These are phyloP conservation scores for Aspergillus sp. DNA, from an alignment of 2,329 filamentous ascomycete species.

Conservation along the genomic window DNA sequence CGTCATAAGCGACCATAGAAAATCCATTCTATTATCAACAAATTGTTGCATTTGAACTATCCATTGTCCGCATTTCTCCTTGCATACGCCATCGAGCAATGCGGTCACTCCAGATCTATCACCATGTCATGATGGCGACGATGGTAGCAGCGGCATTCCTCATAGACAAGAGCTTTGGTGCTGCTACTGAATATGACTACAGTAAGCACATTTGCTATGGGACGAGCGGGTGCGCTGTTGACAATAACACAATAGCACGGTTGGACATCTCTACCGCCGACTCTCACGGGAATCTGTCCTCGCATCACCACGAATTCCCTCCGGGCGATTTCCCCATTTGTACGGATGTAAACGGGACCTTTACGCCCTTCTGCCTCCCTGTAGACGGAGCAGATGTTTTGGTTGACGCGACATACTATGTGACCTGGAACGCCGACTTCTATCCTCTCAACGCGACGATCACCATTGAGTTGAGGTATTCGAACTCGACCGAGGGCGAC, in stretches of 20 bases:
- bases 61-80: background rate
- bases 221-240: background rate
- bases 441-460: slow-evolving; percentile 33
- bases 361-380: slow-evolving; percentile 37
- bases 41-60: background rate
- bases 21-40: background rate
- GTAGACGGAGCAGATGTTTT: slow-evolving; percentile 33
- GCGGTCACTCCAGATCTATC: background rate
- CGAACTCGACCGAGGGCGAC: slow-evolving; percentile 31
- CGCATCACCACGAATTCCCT: slow-evolving; percentile 6
- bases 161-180: background rate
- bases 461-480: slow-evolving; percentile 34
- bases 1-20: background rate
- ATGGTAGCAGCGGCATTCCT: background rate
- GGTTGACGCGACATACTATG: slow-evolving; percentile 40
- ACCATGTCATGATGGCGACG: background rate
- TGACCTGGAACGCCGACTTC: slow-evolving; percentile 38
- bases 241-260: background rate
- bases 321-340: slow-evolving; percentile 33
- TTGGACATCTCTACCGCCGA: slow-evolving; percentile 5
- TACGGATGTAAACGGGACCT: slow-evolving; percentile 20
- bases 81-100: background rate
- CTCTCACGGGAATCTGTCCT: background rate
- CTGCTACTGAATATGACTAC: background rate
- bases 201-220: background rate